Evolutionary conservation across 1,284 basidiomycete genomes (phyloP), one percentile per base, ranked within the genome.

Genomic region (Cutaneotrichosporon daszewskae): DNA sequence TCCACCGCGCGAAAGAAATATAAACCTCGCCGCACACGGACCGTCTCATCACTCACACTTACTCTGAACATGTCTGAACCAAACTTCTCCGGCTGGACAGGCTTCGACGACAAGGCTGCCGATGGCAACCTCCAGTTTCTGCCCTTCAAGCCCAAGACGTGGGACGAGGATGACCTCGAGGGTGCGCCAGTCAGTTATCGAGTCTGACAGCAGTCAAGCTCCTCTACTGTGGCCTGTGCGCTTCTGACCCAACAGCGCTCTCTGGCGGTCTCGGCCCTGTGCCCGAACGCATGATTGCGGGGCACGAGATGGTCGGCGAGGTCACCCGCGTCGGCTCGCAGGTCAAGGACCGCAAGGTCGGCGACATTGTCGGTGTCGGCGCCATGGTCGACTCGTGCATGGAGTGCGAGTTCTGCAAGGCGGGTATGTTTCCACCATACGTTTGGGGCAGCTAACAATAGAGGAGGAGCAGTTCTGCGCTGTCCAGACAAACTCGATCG

Each of bases 301-400:
- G 60, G 3, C 59, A 60, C 38, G 59, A 63, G 37, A 57, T 59
- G 16, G 47, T 62, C 26, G 64, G 64, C 26, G 27, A 41, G n/a
- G 62, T 61, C 5, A 40, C 53, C 13, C 37, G 41, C 13, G 58
- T 51, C 13, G 64, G 64, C 5, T 40, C 51, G 10, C 40, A 58
- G n/a, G 51, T 52, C 14, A 37, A 45, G 27, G 34, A 50, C 36
- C 28, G 57, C 50, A 60, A 63, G 40, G 58, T 59, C 20, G 75
- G 75, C 35, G 72, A 76, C 51, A 53, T 71, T 4, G 74, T 71
- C 36, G 75, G 75, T 40, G 68, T 77, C 19, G 76, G 75, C 20
- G 75, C 75, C 2, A 75, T 76, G 56, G 68, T 65, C 43, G 73
- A 73, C 51, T 60, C 54, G 14, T 74, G 72, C 57, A 45, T 58